Conservation (phyloP, 2,329 filamentous ascomycete species). For the Hymenoscyphus occultus region DNA sequence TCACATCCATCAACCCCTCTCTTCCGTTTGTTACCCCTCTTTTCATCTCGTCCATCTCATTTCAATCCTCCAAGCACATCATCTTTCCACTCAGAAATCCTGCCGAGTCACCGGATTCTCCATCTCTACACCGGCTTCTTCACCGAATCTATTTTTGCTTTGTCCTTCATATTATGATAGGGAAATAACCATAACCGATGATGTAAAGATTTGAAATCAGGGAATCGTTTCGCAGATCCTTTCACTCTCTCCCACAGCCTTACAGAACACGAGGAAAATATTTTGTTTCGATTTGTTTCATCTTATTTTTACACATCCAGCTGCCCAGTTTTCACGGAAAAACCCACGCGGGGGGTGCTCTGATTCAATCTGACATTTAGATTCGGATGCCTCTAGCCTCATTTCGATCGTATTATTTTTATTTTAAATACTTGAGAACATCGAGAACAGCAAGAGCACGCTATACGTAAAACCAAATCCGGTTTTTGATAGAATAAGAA, state of each 20-base stretch:
- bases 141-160: slow-evolving; percentile 5
- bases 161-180: background rate
- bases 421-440: too few species aligned
- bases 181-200: background rate
- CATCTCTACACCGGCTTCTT: background rate
- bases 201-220: too few species aligned
- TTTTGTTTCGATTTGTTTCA: background rate
- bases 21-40: background rate
- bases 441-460: too few species aligned
- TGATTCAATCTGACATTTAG: too few species aligned
- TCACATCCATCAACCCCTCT: background rate
- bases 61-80: background rate
- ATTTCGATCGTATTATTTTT: too few species aligned
- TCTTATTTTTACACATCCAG: background rate
- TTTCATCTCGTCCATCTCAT: background rate
- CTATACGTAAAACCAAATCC: too few species aligned
- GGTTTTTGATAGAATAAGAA: too few species aligned
- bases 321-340: too few species aligned
- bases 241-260: background rate
- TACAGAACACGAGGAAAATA: background rate
- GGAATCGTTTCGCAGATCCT: too few species aligned
- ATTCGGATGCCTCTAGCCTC: too few species aligned
- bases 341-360: too few species aligned
- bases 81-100: background rate
- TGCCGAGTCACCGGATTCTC: background rate